Percentiles rank a stretch among this genome's conserved stretches.
Evolutionary conservation across 2,329 filamentous ascomycete species (phyloP).

Genomic region (Fusarium siculi): DNA sequence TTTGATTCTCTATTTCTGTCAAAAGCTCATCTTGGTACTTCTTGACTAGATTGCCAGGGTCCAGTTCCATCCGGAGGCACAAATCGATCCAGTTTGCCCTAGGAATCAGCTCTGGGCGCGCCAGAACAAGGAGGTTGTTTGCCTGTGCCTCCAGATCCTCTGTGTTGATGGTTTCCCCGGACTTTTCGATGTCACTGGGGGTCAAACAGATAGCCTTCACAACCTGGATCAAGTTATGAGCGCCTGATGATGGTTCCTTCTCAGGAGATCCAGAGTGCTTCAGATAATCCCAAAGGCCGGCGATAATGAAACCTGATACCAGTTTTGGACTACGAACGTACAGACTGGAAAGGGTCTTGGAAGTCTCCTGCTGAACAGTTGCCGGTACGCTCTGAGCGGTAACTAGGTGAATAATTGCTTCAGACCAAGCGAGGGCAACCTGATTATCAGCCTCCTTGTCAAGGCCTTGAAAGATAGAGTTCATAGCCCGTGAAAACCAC

Average conservation of each 20-base stretch:
- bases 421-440: constrained; percentile 79
- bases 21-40: constrained; percentile 73
- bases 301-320: constrained; percentile 72
- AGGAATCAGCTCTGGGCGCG: constrained; percentile 80
- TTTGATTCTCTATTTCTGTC: constrained; percentile 68
- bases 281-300: constrained; percentile 85
- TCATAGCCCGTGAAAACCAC: constrained; percentile 80
- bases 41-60: constrained; percentile 81
- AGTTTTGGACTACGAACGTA: constrained; percentile 69
- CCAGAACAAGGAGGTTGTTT: constrained; percentile 80
- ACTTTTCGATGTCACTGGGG: constrained; percentile 59
- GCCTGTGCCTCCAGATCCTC: constrained; percentile 74
- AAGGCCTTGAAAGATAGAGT: constrained; percentile 67
- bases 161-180: constrained; percentile 56
- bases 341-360: constrained; percentile 68
- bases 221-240: constrained; percentile 69
- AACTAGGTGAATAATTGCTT: constrained; percentile 83
- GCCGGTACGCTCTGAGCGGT: constrained; percentile 71
- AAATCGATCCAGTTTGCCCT: constrained; percentile 88
- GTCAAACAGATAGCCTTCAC: constrained; percentile 72
- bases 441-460: constrained; percentile 58
- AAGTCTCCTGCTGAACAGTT: constrained; percentile 71
- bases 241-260: constrained; percentile 79
- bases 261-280: constrained; percentile 73
- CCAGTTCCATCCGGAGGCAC: constrained; percentile 80